Conservation (phyloP, 768 basidiomycete genomes). For the Tylopilus sp. region DNA sequence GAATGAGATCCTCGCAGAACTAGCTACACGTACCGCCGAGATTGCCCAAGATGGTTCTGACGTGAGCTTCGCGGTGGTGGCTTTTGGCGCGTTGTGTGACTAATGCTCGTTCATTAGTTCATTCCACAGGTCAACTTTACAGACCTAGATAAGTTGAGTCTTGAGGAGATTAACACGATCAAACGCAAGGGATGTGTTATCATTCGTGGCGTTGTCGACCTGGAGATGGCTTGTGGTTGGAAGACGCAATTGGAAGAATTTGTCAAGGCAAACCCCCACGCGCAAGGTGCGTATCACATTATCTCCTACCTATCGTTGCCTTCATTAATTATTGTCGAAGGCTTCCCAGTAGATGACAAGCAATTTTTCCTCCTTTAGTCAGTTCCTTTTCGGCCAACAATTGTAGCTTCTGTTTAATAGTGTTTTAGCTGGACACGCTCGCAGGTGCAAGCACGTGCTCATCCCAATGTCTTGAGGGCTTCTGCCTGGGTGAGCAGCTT, state of each 20-base stretch:
- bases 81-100: too few relatives aligned
- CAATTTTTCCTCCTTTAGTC: conserved; percentile 76
- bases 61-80: conserved; percentile 31
- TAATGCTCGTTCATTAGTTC: conserved; percentile 35
- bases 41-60: conserved; percentile 47
- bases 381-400: conserved; percentile 15
- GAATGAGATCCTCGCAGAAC: conserved; percentile 52
- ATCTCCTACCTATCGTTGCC: not conserved
- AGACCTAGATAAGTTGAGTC: conserved; percentile 45
- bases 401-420: not conserved
- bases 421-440: conserved; percentile 42
- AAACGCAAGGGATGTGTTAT: conserved; percentile 58
- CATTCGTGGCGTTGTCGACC: conserved; percentile 57
- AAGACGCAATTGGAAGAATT: conserved; percentile 54
- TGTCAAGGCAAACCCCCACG: conserved; percentile 52
- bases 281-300: conserved; percentile 39
- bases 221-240: conserved; percentile 54
- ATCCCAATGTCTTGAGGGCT: conserved; percentile 59
- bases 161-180: conserved; percentile 48
- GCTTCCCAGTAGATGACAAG: conserved; percentile 53
- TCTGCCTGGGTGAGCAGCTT: conserved; percentile 60
- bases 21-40: conserved; percentile 42
- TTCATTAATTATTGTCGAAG: conserved; percentile 27
- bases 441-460: conserved; percentile 64
- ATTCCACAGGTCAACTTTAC: conserved; percentile 61